Evolutionary conservation across 2,329 filamentous ascomycete genomes (phyloP).

Genomic region (Talaromyces sp.): DNA sequence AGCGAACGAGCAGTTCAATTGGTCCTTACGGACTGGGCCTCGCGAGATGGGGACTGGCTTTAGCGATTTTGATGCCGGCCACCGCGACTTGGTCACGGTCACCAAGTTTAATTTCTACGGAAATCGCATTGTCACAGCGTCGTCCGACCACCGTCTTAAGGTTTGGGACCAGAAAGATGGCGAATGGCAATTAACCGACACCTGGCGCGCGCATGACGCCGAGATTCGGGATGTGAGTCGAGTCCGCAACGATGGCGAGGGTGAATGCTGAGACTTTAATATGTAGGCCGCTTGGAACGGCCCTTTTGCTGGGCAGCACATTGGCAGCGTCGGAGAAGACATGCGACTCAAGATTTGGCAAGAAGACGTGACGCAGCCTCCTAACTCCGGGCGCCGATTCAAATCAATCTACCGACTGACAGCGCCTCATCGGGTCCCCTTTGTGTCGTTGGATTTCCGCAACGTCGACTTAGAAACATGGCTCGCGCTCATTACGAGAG

Average conservation of each 20-base stretch:
- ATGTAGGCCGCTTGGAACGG: conserved; percentile 85
- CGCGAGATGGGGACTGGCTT: conserved; percentile 31
- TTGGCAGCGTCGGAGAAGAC: conserved; percentile 85
- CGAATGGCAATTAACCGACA: conserved; percentile 76
- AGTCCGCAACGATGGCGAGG: not conserved
- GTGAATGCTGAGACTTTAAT: not conserved
- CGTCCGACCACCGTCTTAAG: conserved; percentile 86
- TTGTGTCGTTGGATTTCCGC: conserved; percentile 78
- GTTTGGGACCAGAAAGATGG: conserved; percentile 78
- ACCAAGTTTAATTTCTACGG: conserved; percentile 90
- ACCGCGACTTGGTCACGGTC: conserved; percentile 68
- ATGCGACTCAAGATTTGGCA: conserved; percentile 89
- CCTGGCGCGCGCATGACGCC: conserved; percentile 83
- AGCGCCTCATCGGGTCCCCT: conserved; percentile 65
- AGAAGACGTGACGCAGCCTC: conserved; percentile 77
- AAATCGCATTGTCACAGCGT: conserved; percentile 84
- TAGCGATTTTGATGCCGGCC: conserved; percentile 42
- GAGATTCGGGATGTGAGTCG: conserved; percentile 76
- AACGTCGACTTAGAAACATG: conserved; percentile 79
- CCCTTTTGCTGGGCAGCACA: conserved; percentile 79
- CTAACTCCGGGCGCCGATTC: conserved; percentile 73
- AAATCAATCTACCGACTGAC: conserved; percentile 60
- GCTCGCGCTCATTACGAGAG: conserved; percentile 77
- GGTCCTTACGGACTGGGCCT: not conserved
- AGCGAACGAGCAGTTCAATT: not conserved